Conservation (phyloP, 331 rosid species). For the Quercus lobata region DNA sequence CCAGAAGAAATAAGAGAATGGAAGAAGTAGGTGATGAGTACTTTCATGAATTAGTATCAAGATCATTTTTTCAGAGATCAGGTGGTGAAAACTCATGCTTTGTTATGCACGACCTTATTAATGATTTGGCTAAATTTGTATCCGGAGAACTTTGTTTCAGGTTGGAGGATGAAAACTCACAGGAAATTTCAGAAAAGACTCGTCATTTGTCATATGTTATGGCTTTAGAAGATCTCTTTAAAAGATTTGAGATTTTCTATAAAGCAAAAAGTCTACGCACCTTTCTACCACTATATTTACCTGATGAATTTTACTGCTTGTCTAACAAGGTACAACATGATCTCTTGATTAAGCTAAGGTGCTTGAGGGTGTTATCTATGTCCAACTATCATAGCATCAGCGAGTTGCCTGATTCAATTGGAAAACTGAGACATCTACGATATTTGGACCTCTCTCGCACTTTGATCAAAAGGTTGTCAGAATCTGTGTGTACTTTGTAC, state of each 20-base stretch:
- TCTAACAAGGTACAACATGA: neutral
- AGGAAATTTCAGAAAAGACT: neutral
- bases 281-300: constrained; percentile 1
- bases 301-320: neutral
- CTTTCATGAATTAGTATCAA: constrained; percentile 2
- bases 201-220: constrained; percentile 20
- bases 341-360: neutral
- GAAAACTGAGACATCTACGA: constrained; percentile 5
- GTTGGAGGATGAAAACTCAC: neutral
- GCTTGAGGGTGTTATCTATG: constrained; percentile 18
- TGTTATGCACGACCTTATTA: constrained; percentile 19
- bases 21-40: constrained; percentile 5
- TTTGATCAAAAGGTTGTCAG: constrained; percentile 8
- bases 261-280: constrained; percentile 6
- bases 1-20: neutral
- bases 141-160: constrained; percentile 7
- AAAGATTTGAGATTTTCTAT: neutral
- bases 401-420: constrained; percentile 23
- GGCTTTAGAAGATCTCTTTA: neutral
- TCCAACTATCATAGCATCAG: neutral
- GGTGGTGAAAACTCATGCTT: neutral
- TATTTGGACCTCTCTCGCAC: constrained; percentile 28
- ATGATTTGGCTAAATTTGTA: constrained; percentile 19
- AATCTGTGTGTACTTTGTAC: constrained; percentile 1
- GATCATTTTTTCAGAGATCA: constrained; percentile 1